These are phyloP conservation scores for Botryotinia convoluta DNA, from an alignment of 2,329 filamentous ascomycete species.

Conservation along the genomic window DNA sequence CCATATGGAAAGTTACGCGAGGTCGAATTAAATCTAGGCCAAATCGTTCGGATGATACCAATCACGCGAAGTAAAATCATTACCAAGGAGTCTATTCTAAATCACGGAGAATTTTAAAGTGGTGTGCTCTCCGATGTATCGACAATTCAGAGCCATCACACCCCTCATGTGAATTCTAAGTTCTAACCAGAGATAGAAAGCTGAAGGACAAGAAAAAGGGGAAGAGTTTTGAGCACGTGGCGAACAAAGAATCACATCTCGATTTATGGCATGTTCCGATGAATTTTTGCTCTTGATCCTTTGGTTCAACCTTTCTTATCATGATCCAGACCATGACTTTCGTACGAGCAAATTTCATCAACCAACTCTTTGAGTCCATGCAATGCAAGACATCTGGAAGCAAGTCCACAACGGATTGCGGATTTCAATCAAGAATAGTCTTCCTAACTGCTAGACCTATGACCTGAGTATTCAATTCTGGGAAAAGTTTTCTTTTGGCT, in stretches of 20 bases:
- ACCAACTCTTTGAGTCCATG: neutral
- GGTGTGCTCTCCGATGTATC: neutral
- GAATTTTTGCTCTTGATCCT: neutral
- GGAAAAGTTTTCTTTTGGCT: too few species aligned
- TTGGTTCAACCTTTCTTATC: neutral
- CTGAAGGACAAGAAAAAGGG: neutral
- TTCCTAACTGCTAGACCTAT: neutral
- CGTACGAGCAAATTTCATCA: neutral
- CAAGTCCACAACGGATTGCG: accelerated
- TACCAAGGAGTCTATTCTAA: neutral
- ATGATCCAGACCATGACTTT: neutral
- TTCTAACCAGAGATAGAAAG: neutral
- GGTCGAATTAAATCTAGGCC: neutral
- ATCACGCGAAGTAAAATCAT: neutral
- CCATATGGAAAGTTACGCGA: neutral
- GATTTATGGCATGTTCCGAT: neutral
- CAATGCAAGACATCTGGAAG: neutral
- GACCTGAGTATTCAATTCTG: accelerated
- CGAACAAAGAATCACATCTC: neutral
- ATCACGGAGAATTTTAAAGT: neutral
- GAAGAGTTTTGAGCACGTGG: neutral
- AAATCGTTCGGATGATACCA: neutral
- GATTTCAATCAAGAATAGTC: neutral
- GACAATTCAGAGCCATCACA: neutral
- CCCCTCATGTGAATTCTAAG: neutral